Evolutionary conservation across 2,329 filamentous ascomycete species (phyloP).

Genomic region (Parastagonospora nodorum): DNA sequence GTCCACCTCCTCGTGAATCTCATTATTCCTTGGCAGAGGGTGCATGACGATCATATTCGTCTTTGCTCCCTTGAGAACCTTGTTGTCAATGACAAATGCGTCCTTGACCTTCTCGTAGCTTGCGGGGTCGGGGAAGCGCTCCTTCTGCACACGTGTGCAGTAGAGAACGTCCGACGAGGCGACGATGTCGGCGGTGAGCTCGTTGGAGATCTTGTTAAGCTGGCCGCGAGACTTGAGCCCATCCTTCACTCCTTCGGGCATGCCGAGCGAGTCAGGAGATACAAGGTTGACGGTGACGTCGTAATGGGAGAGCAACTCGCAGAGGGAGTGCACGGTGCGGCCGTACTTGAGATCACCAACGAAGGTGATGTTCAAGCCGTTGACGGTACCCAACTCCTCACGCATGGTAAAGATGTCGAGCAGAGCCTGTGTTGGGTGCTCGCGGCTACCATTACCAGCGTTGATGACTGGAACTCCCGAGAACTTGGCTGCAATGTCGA

Average conservation of each 20-base stretch:
- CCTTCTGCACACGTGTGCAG: slow-evolving; percentile 95
- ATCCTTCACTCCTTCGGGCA: slow-evolving; percentile 76
- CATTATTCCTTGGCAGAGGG: slow-evolving; percentile 88
- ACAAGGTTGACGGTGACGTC: slow-evolving; percentile 93
- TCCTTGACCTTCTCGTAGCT: slow-evolving; percentile 90
- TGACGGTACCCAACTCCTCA: slow-evolving; percentile 94
- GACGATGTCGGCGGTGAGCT: slow-evolving; percentile 85
- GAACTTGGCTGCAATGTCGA: slow-evolving; percentile 82
- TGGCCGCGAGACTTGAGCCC: slow-evolving; percentile 75
- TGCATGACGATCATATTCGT: slow-evolving; percentile 93
- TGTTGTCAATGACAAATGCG: slow-evolving; percentile 87
- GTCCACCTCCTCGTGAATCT: slow-evolving; percentile 94
- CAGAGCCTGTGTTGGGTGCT: slow-evolving; percentile 98
- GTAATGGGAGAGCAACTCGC: slow-evolving; percentile 94
- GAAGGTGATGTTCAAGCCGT: slow-evolving; percentile 95
- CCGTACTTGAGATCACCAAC: slow-evolving; percentile 91
- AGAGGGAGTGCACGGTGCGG: slow-evolving; percentile 91
- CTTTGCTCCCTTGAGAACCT: slow-evolving; percentile 89
- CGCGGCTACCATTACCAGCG: slow-evolving; percentile 91
- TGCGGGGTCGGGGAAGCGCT: slow-evolving; percentile 81
- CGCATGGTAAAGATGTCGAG: slow-evolving; percentile 98
- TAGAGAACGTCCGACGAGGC: slow-evolving; percentile 90
- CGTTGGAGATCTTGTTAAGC: slow-evolving; percentile 74
- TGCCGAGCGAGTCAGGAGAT: slow-evolving; percentile 74
- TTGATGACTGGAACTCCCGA: slow-evolving; percentile 94